A percentile compares a stretch with the other conserved stretches of the same genome.
phyloP scores from a whole-genome alignment of 139 green algal species.

The Chlorella sp. region DNA sequence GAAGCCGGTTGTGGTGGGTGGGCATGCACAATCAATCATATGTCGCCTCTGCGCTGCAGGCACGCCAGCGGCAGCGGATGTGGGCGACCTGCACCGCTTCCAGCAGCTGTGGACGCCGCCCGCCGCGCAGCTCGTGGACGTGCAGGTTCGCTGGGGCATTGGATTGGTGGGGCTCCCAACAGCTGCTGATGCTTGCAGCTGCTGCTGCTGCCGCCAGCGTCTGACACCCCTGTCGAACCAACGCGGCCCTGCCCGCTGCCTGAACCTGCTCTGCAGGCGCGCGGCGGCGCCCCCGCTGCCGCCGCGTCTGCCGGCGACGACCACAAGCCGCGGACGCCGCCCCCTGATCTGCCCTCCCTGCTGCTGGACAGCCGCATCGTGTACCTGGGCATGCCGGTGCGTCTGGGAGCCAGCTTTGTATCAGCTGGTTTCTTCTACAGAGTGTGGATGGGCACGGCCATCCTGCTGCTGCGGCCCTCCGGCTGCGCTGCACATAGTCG shows the following conservation, averaged over 20 bases:
- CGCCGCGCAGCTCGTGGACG: slow-evolving; percentile 7
- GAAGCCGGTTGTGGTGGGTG: too few species aligned
- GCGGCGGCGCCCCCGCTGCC: slow-evolving; percentile 37
- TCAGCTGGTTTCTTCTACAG: too few species aligned
- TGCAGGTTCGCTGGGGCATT: slow-evolving; percentile 10
- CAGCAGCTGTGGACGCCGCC: slow-evolving; percentile 45
- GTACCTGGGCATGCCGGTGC: slow-evolving; percentile 96
- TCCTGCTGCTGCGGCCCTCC: too few species aligned
- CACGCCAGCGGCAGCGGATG: slow-evolving; percentile 8
- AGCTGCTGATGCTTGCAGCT: not conserved
- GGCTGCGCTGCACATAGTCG: too few species aligned
- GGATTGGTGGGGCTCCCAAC: too few species aligned
- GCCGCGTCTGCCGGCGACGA: slow-evolving; percentile 49
- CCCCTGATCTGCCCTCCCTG: slow-evolving; percentile 96
- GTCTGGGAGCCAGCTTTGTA: too few species aligned
- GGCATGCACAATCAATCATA: too few species aligned
- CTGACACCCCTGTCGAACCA: too few species aligned
- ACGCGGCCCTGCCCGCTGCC: too few species aligned
- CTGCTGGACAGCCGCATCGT: slow-evolving; percentile 96
- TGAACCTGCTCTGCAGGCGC: not conserved
- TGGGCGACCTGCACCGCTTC: slow-evolving; percentile 46
- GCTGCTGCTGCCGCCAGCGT: not conserved
- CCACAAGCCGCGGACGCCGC: slow-evolving; percentile 73
- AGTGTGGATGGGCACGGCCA: too few species aligned
- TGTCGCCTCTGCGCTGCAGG: too few species aligned